These are phyloP conservation scores for Verticillium dahliae DNA, from an alignment of 2,329 filamentous ascomycete species.

Conservation along the genomic window DNA sequence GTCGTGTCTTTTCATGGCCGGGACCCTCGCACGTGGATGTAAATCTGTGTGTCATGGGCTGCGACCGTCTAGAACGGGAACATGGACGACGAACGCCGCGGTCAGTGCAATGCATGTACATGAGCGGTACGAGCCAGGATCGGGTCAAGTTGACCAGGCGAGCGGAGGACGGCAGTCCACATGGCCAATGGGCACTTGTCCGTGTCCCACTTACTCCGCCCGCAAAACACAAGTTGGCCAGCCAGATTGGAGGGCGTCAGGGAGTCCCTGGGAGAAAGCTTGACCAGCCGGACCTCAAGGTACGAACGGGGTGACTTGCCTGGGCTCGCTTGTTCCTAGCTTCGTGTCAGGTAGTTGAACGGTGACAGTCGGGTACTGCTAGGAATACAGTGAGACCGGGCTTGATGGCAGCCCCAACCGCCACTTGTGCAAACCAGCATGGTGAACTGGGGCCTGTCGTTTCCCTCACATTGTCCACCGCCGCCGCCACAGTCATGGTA, in stretches of 20 bases:
- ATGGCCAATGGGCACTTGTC: background rate
- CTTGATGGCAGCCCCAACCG: background rate
- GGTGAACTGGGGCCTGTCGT: background rate
- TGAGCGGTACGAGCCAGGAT: background rate
- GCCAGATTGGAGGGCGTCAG: background rate
- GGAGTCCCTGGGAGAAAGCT: background rate
- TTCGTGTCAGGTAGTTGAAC: background rate
- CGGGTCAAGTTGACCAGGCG: background rate
- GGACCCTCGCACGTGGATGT: background rate
- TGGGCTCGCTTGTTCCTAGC: background rate
- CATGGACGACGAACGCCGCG: background rate
- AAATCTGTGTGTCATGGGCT: background rate
- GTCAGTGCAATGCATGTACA: background rate
- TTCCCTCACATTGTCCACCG: background rate
- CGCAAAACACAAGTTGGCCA: background rate
- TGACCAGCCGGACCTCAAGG: background rate
- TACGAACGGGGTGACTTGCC: background rate
- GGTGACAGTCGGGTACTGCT: background rate
- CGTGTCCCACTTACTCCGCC: background rate
- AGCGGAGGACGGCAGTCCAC: background rate
- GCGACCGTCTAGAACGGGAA: background rate
- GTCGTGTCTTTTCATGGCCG: background rate
- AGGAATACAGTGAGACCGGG: background rate
- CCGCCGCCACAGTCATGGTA: background rate
- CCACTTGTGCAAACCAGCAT: background rate